phyloP scores from a whole-genome alignment of 371 early-diverging fungal genomes.

The Blastocladiella emersonii region DNA sequence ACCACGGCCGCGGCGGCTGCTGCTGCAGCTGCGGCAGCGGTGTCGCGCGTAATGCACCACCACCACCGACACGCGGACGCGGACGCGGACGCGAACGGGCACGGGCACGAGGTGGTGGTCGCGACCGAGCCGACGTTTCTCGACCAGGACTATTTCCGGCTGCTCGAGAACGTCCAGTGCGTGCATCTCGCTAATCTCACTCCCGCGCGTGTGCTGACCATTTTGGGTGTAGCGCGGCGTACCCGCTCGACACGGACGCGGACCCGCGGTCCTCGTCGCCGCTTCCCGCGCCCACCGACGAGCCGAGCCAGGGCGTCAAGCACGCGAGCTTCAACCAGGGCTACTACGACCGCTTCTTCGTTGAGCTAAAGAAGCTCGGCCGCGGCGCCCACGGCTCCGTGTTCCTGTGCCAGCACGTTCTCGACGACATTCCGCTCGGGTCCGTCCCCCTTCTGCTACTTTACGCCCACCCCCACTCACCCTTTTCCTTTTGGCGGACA shows the following conservation, averaged over 20 bases:
- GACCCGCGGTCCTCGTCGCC: background rate
- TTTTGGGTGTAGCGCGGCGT: background rate
- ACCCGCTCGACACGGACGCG: conserved; percentile 1
- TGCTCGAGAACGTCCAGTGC: conserved; percentile 38
- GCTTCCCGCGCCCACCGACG: conserved; percentile 11
- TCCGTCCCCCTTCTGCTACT: background rate
- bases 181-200: background rate
- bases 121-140: conserved; percentile 25
- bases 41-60: background rate
- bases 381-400: conserved; percentile 83
- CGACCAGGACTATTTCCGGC: conserved; percentile 50
- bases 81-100: background rate
- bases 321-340: conserved; percentile 57
- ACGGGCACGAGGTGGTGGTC: background rate
- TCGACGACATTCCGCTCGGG: conserved; percentile 68
- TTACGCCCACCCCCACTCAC: background rate
- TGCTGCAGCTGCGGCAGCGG: background rate
- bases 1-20: background rate
- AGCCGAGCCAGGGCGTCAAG: conserved; percentile 4
- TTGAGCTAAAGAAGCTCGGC: conserved; percentile 70
- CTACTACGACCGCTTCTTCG: conserved; percentile 88
- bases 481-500: too few relatives aligned
- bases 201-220: background rate
- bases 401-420: conserved; percentile 70
- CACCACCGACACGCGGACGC: background rate